Evolutionary conservation across 768 basidiomycete species (phyloP), one percentile per base, ranked within the genome.

Genomic region (Naematelia encephala): DNA sequence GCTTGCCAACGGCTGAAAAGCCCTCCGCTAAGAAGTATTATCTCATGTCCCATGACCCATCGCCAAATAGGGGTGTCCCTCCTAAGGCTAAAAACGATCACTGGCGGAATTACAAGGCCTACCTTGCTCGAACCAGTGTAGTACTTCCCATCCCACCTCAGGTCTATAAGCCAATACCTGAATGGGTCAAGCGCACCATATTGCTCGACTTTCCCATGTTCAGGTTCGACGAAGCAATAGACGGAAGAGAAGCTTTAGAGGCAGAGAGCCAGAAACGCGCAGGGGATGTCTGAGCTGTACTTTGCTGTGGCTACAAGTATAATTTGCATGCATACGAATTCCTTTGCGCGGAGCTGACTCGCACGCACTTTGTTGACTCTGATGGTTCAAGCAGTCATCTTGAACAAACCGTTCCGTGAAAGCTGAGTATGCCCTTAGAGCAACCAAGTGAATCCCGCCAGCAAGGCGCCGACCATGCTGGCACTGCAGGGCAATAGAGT

Each of bases 1-100:
- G 86, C 8, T 68, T 88, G n/a, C 87, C 86, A 0, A 84, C 84
- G 0, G 85, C 85, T 3, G 86, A 87, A 72, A 86, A 85, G 71
- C 85, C 85, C 1, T 81, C 82, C 42, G 85, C 85, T 0, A 82
- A 82, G 67, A 80, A 80, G 61, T 86, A 81, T 69, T 86, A 81
- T 75, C 76, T 84, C 28, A 77, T 84, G 70, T 79, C 82, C 11
- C 72, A 84, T 62, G 51, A 54, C 10, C 44, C 58, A 1, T 60
- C 63, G 19, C 51, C 45, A 10, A 5, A 16, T 10, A 16, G 2
- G 3, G 5, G 11, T 27, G 56, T 56, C 14, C 30, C 56, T 22
- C 46, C 45, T 13, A 1, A 49, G n/a, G 50, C 43, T 19, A 46
- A 60, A 12, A 65, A 61, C 47, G 63, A 64, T 27, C 52, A 51